These are phyloP conservation scores for Stachybotrys elegans DNA, from an alignment of 2,329 filamentous ascomycete genomes.

Conservation along the genomic window DNA sequence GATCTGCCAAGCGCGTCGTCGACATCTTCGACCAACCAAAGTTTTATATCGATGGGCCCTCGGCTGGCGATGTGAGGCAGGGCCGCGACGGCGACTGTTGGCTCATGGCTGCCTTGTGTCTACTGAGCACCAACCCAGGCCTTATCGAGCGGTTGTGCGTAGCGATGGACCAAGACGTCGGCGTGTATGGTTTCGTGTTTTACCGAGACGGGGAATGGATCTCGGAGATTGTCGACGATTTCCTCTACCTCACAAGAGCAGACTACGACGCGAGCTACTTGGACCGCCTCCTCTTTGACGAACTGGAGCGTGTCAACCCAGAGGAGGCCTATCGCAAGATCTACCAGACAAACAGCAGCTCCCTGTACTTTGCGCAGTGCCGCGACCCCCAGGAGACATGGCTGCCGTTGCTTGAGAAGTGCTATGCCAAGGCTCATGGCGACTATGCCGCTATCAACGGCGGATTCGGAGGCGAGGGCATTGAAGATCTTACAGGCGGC, in stretches of 20 bases:
- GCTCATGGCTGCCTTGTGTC: conserved; percentile 76
- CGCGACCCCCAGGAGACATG: conserved; percentile 72
- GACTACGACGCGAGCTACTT: conserved; percentile 56
- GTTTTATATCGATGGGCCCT: conserved; percentile 75
- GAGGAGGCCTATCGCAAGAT: conserved; percentile 60
- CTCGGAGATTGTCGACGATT: conserved; percentile 53
- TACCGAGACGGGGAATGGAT: conserved; percentile 73
- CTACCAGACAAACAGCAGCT: conserved; percentile 69
- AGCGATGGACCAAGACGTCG: conserved; percentile 64
- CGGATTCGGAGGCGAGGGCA: conserved; percentile 58
- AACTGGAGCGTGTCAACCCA: conserved; percentile 42
- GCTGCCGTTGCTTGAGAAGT: conserved; percentile 75
- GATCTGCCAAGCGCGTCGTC: conserved; percentile 61
- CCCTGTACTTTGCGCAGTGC: conserved; percentile 73
- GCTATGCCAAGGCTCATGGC: conserved; percentile 75
- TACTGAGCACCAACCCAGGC: conserved; percentile 66
- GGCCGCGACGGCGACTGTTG: conserved; percentile 79
- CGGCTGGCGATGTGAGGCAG: conserved; percentile 73
- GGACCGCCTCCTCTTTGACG: conserved; percentile 38
- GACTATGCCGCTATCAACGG: conserved; percentile 73
- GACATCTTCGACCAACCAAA: conserved; percentile 73
- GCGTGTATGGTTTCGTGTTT: conserved; percentile 84
- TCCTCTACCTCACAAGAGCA: conserved; percentile 49
- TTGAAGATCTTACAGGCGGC: conserved; percentile 59
- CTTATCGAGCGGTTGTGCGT: conserved; percentile 72